Evolutionary conservation across 768 basidiomycete genomes (phyloP).

Genomic region (Mycena galopus): DNA sequence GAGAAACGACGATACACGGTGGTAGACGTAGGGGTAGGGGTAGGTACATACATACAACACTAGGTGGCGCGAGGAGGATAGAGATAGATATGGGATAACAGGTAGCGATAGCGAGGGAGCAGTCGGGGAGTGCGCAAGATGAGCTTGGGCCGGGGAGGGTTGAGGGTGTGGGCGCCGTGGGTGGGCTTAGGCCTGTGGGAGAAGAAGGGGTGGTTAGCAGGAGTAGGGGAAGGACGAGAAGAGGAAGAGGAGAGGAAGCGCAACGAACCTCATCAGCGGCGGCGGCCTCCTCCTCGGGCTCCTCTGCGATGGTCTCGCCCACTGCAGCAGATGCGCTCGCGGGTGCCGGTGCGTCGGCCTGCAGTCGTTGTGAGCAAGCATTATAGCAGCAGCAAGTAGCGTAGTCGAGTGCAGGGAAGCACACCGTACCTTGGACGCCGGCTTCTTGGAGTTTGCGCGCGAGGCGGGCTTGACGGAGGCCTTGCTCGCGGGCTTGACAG

Average conservation of each 20-base stretch:
- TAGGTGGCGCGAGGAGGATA: slow-evolving; percentile 1
- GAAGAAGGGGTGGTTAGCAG: too few species aligned
- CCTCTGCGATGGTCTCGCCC: slow-evolving; percentile 57
- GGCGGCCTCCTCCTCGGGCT: slow-evolving; percentile 51
- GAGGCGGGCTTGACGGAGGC: slow-evolving; percentile 65
- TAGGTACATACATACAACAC: slow-evolving; percentile 34
- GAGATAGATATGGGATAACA: slow-evolving; percentile 30
- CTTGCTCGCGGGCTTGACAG: slow-evolving; percentile 65
- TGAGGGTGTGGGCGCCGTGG: too few species aligned
- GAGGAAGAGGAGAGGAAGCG: neutral
- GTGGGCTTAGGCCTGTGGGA: too few species aligned
- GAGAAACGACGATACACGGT: slow-evolving; percentile 3
- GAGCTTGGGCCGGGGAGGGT: slow-evolving; percentile 4
- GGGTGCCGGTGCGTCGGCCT: slow-evolving; percentile 48
- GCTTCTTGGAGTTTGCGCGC: slow-evolving; percentile 72
- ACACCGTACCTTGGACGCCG: slow-evolving; percentile 48
- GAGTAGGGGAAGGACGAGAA: neutral
- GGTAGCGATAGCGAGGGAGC: slow-evolving; percentile 23
- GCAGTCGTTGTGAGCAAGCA: too few species aligned
- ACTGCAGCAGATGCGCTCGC: slow-evolving; percentile 44
- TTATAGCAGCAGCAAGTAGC: slow-evolving; percentile 14
- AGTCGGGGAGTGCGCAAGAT: neutral
- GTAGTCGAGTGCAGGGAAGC: neutral
- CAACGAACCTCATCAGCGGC: slow-evolving; percentile 40
- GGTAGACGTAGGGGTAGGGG: neutral